phyloP scores from a whole-genome alignment of 2,329 filamentous ascomycete genomes.

The Aspergillaceae sp. region DNA sequence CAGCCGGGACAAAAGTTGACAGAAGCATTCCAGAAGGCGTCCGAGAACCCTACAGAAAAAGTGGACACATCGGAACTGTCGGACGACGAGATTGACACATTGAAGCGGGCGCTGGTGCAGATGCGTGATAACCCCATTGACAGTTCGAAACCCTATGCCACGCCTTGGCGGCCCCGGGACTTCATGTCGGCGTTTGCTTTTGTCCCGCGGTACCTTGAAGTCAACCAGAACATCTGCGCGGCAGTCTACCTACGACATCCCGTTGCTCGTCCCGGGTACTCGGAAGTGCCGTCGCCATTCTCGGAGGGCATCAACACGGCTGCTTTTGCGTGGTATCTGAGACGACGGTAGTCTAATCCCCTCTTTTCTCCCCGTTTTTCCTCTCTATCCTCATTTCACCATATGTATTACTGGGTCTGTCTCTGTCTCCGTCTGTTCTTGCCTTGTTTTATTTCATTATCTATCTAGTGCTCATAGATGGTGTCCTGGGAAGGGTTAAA shows the following conservation, averaged over 20 bases:
- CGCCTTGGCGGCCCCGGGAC: slow-evolving; percentile 77
- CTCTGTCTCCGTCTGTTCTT: slow-evolving; percentile 10
- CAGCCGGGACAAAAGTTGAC: slow-evolving; percentile 22
- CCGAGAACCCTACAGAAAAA: slow-evolving; percentile 21
- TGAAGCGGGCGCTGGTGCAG: slow-evolving; percentile 50
- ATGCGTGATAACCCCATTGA: slow-evolving; percentile 71
- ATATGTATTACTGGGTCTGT: slow-evolving; percentile 31
- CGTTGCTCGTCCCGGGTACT: slow-evolving; percentile 69
- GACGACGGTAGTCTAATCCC: slow-evolving; percentile 54
- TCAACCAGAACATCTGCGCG: slow-evolving; percentile 93
- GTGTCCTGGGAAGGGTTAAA: slow-evolving; percentile 8
- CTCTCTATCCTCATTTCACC: slow-evolving; percentile 11
- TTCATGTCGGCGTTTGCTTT: slow-evolving; percentile 92
- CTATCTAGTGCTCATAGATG: slow-evolving; percentile 17
- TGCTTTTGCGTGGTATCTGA: slow-evolving; percentile 90
- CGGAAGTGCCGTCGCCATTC: slow-evolving; percentile 82
- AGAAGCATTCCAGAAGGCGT: slow-evolving; percentile 25
- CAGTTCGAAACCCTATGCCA: slow-evolving; percentile 70
- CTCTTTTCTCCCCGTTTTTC: slow-evolving; percentile 6
- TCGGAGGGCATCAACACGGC: slow-evolving; percentile 60
- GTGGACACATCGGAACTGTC: slow-evolving; percentile 41
- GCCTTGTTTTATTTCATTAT: not conserved
- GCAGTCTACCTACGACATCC: slow-evolving; percentile 93
- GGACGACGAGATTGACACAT: slow-evolving; percentile 39
- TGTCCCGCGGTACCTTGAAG: slow-evolving; percentile 89